Evolutionary conservation across 2,329 filamentous ascomycete species (phyloP).

Genomic region (Fusarium sp.): DNA sequence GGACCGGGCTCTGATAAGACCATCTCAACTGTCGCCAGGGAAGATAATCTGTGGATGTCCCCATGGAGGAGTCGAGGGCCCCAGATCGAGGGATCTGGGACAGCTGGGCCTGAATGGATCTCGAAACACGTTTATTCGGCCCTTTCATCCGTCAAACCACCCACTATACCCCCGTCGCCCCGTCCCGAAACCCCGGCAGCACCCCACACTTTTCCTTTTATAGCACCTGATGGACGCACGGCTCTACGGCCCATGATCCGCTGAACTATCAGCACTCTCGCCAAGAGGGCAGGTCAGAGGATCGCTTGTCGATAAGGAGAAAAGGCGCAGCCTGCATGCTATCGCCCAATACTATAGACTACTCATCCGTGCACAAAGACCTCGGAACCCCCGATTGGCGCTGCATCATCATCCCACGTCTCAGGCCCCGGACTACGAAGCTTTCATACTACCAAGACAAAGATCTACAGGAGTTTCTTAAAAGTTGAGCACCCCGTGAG

Average conservation of each 20-base stretch:
- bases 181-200: constrained; percentile 46
- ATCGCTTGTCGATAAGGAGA: not conserved
- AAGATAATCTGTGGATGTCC: constrained; percentile 27
- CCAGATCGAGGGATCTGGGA: constrained; percentile 10
- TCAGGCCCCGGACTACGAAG: not conserved
- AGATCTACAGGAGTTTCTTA: not conserved
- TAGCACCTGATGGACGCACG: constrained; percentile 34
- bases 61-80: constrained; percentile 23
- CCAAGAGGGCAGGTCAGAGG: constrained; percentile 4
- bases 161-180: constrained; percentile 32
- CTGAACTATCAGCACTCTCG: constrained; percentile 10
- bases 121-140: constrained; percentile 37
- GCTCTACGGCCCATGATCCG: constrained; percentile 39
- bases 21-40: constrained; percentile 26
- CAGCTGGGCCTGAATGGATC: constrained; percentile 36
- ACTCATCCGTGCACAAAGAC: constrained; percentile 3
- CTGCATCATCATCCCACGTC: not conserved
- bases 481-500: not conserved
- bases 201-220: constrained; percentile 40
- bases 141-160: constrained; percentile 44
- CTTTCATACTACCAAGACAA: constrained; percentile 8
- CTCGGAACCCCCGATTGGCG: constrained; percentile 6
- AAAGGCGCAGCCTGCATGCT: constrained; percentile 15
- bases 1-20: constrained; percentile 40
- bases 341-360: constrained; percentile 15